Evolutionary conservation across 306 rosid genomes (phyloP), one percentile per base, ranked within the genome.

Genomic region (Vigna hirtella): DNA sequence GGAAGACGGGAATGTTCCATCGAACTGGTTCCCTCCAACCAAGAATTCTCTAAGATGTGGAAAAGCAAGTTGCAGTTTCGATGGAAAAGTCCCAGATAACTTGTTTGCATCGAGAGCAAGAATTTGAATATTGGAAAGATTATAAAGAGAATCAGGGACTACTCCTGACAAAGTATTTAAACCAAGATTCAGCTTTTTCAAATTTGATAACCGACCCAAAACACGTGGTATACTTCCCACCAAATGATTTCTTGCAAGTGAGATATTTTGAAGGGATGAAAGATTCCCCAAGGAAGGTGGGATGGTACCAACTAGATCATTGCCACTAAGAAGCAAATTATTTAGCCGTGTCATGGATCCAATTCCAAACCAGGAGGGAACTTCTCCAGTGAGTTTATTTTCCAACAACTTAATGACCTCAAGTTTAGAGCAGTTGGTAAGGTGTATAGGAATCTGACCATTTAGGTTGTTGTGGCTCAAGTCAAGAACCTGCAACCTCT

Each of bases 241-340:
- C 42, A 82, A 73, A 55, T 72, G 73, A 72, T 82, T 82, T 17
- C 0, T 0, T 53, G 71, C 4, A n/a, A 77, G 32, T 45, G 42
- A 7, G 0, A 81, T 4, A 3, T 0, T 2, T 10, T 5, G 18
- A 3, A 82, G 32, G 59, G 66, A 64, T 34, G 85, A 77, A 32
- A 64, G 66, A 45, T 82, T 82, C 28, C 85, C 85, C 65, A 77
- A 47, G 20, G 82, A 77, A 0, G 28, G 43, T 34, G 79, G 82
- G 15, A 82, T 82, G 77, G 22, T 47, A 24, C 79, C 86, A 65
- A 47, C 63, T 7, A 77, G 53, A 13, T 45, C 73, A 16, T 82
- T 82, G n/a, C 9, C 15, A 53, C 2, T 12, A 45, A 77, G 71
- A 7, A 0, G 6, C 73, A 81, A 18, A 24, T 1, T 1, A 4